Base-by-base conservation (phyloP, 2,329 filamentous ascomycete species). In the Calonectria montana region DNA sequence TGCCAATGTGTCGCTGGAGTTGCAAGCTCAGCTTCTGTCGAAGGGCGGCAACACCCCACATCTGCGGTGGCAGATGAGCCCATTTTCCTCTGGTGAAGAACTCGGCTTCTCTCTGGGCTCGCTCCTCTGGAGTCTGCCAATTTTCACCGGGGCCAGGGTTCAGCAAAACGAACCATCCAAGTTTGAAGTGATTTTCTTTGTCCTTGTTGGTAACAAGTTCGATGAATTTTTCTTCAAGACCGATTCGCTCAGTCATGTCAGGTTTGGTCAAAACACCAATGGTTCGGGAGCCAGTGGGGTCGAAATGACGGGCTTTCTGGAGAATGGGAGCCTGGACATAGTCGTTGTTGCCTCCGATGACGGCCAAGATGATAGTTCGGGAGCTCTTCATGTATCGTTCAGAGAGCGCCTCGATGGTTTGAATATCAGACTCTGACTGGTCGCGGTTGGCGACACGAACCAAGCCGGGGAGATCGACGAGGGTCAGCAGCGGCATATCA, bases 401-500 rank as follows among this genome's bases (percentile, higher is more conserved):
- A 13, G 86, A 88, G 2, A 91, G 81, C 0, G 83, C 74, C 35
- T 88, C 86, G 61, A 91, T 89, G 2, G 88, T 86, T 71, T 85
- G 82, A 67, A 88, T 88, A 50, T 91, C 89, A 25, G 85, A 82
- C 35, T 86, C 83, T 1, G 87, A 88, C 77, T 91, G 88, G 66
- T 88, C 85, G 35, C 85, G 83, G 72, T 88, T 90, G 74, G 86
- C 86, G 10, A 89, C 87, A 37, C 86, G 84, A 31, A 91, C 88
- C 1, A 92, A 81, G 2, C 91, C 90, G 0, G 90, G 91, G 39
- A 92, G 83, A 79, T 92, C 91, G 9, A 92, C 89, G 1, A 92
- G 84, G 0, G 89, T 92, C 50, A 92, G 81, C 18, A 92, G 85
- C 1, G 89, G 89, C 83, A 89, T 87, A 13, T 90, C 87, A 0